Conservation (phyloP, 2,329 filamentous ascomycete genomes). For the Sporothrix humicola region DNA sequence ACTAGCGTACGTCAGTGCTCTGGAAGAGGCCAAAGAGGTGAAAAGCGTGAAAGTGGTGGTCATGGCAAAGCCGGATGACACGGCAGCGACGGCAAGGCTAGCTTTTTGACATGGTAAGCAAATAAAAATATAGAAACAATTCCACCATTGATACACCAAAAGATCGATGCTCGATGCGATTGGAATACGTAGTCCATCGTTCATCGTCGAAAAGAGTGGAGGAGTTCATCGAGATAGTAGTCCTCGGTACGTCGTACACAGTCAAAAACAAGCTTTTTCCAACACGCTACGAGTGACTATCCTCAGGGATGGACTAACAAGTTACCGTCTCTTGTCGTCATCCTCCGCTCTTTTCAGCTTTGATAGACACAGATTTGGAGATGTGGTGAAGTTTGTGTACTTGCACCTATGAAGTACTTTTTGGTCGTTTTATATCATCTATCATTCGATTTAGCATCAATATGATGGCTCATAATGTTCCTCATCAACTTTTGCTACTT, state of each 20-base stretch:
- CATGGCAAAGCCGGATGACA: conserved; percentile 19
- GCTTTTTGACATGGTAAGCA: background rate
- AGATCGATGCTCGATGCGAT: background rate
- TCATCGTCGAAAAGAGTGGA: background rate
- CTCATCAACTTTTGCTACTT: background rate
- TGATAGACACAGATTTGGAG: background rate
- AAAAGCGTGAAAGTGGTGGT: background rate
- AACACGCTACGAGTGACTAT: background rate
- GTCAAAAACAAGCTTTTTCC: background rate
- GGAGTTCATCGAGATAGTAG: background rate
- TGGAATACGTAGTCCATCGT: background rate
- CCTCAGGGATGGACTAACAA: background rate
- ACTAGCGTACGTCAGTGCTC: background rate
- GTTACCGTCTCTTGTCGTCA: background rate
- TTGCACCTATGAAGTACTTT: background rate
- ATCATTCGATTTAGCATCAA: no score
- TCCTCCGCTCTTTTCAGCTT: background rate
- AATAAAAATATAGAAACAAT: background rate
- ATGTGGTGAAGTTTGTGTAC: background rate
- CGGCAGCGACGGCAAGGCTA: conserved; percentile 1
- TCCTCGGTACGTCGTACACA: no score
- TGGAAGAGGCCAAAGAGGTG: background rate
- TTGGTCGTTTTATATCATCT: no score
- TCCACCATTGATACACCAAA: background rate
- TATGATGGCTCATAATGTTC: no score